These are phyloP conservation scores for Phytopythium cucurbitacearum DNA, from an alignment of 352 stramenopile genomes.

Conservation along the genomic window DNA sequence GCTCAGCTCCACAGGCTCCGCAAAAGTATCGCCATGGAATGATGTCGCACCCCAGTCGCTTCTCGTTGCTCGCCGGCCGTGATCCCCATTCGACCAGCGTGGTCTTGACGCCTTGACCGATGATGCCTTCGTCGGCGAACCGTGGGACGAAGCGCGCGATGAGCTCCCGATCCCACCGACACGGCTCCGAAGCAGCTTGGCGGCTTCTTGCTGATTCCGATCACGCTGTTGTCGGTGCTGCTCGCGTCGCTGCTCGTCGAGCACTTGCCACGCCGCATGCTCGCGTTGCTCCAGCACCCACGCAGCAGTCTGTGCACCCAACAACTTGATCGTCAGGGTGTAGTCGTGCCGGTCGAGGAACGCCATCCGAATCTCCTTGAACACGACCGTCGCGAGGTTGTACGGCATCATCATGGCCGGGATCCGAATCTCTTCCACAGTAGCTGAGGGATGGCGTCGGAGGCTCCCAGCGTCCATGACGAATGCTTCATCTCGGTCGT, in stretches of 20 bases:
- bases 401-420: slow-evolving; percentile 62
- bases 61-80: too few relatives aligned
- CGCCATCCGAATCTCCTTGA: slow-evolving; percentile 46
- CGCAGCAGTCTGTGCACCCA: slow-evolving; percentile 46
- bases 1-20: too few relatives aligned
- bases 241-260: slow-evolving; percentile 29
- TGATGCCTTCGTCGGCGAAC: neutral
- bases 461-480: slow-evolving; percentile 63
- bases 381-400: slow-evolving; percentile 33
- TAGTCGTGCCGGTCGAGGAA: slow-evolving; percentile 39
- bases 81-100: too few relatives aligned
- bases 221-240: slow-evolving; percentile 12
- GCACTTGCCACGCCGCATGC: slow-evolving; percentile 15
- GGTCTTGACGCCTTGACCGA: too few relatives aligned
- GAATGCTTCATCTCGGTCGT: slow-evolving; percentile 37
- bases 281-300: slow-evolving; percentile 51
- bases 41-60: too few relatives aligned
- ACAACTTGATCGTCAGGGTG: slow-evolving; percentile 47
- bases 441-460: slow-evolving; percentile 9
- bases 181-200: slow-evolving; percentile 47
- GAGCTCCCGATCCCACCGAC: slow-evolving; percentile 18
- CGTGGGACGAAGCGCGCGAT: too few relatives aligned
- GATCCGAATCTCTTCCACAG: slow-evolving; percentile 30
- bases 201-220: slow-evolving; percentile 29
- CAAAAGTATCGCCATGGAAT: too few relatives aligned